Evolutionary conservation across 129 eudicot species (phyloP).

Genomic region (Calendula officinalis): DNA sequence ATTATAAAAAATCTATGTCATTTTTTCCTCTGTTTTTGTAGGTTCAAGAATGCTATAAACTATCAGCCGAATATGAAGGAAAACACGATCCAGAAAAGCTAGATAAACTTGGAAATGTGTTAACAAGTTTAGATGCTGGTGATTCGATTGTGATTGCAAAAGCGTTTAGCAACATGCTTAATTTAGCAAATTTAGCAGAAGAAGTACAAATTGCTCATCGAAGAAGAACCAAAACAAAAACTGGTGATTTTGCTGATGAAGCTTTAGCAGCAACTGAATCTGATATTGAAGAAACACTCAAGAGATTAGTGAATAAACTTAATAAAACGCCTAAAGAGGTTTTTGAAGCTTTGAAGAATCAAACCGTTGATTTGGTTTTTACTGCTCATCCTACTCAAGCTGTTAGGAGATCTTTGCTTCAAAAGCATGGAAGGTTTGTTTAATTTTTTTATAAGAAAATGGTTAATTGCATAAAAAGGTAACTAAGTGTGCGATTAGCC

Average conservation of each 20-base stretch:
- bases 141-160: slow-evolving; percentile 92
- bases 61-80: slow-evolving; percentile 93
- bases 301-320: slow-evolving; percentile 71
- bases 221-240: slow-evolving; percentile 67
- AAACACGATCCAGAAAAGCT: slow-evolving; percentile 66
- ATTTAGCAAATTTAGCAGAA: slow-evolving; percentile 89
- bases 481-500: too few relatives aligned
- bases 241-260: slow-evolving; percentile 81
- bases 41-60: slow-evolving; percentile 99
- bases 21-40: too few relatives aligned
- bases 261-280: slow-evolving; percentile 85
- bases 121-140: slow-evolving; percentile 91
- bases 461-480: slow-evolving; percentile 5
- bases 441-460: background rate
- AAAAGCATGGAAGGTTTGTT: slow-evolving; percentile 92
- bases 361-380: slow-evolving; percentile 86
- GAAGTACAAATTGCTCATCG: slow-evolving; percentile 95
- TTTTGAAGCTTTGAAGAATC: slow-evolving; percentile 86
- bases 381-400: slow-evolving; percentile 99
- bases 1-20: too few relatives aligned
- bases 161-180: slow-evolving; percentile 94
- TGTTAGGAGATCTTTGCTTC: slow-evolving; percentile 92
- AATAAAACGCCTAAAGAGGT: slow-evolving; percentile 87
- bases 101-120: slow-evolving; percentile 79
- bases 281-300: slow-evolving; percentile 89